phyloP scores from a whole-genome alignment of 1,139 yeast genomes.

The Saccharomyces hybrid region DNA sequence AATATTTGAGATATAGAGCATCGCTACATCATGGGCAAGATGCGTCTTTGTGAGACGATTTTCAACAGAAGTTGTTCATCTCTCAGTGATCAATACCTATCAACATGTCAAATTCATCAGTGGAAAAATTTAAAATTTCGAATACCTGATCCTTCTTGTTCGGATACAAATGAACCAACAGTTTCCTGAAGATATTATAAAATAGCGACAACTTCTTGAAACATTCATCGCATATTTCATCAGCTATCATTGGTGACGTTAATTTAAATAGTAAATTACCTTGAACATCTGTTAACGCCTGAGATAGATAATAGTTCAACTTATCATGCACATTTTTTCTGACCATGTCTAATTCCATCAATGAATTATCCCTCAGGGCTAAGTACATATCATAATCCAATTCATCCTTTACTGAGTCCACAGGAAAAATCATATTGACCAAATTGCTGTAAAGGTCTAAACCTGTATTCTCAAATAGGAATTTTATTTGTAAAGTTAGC shows the following conservation, averaged over 20 bases:
- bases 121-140: constrained; percentile 31
- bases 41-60: background rate
- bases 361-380: constrained; percentile 56
- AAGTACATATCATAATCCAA: constrained; percentile 50
- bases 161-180: constrained; percentile 33
- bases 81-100: constrained; percentile 46
- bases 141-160: constrained; percentile 23
- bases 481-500: constrained; percentile 37
- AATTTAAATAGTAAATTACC: constrained; percentile 46
- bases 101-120: constrained; percentile 53
- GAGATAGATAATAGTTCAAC: constrained; percentile 50
- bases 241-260: constrained; percentile 56
- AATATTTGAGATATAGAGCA: background rate
- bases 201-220: constrained; percentile 45
- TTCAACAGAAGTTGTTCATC: background rate
- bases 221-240: constrained; percentile 45
- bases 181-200: constrained; percentile 46
- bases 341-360: constrained; percentile 44
- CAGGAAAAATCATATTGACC: constrained; percentile 63
- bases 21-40: background rate
- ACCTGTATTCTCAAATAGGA: constrained; percentile 43
- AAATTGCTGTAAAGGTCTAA: constrained; percentile 52
- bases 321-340: constrained; percentile 40
- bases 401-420: constrained; percentile 40
- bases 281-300: constrained; percentile 56